Conservation (phyloP, 257 asterid species). For the Schizonepeta tenuifolia region DNA sequence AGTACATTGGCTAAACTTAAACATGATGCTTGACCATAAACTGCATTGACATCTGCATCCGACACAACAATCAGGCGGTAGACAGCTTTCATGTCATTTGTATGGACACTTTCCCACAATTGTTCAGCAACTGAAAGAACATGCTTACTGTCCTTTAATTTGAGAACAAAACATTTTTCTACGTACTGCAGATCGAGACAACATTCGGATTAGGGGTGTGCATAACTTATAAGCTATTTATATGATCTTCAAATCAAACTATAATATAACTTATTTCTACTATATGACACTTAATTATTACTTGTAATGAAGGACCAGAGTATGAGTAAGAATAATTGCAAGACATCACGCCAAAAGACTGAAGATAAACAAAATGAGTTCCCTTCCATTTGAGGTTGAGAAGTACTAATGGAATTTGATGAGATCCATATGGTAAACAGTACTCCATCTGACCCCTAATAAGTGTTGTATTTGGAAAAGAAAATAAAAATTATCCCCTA, state of each 20-base stretch:
- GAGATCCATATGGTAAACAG: no score
- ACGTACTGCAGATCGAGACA: constrained; percentile 59
- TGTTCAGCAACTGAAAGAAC: constrained; percentile 71
- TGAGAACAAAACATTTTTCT: constrained; percentile 72
- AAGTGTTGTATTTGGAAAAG: no score
- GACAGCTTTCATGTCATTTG: constrained; percentile 75
- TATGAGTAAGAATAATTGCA: background rate
- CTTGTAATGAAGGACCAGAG: no score
- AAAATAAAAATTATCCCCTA: no score
- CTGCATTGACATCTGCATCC: constrained; percentile 71
- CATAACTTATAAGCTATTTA: constrained; percentile 21
- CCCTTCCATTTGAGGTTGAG: background rate
- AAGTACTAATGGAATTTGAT: no score
- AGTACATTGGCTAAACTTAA: constrained; percentile 45
- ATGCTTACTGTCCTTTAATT: constrained; percentile 50
- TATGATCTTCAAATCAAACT: background rate
- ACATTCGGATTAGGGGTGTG: constrained; percentile 31
- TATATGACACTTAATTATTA: background rate
- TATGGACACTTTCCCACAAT: constrained; percentile 78
- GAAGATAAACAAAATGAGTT: background rate
- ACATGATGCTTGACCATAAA: constrained; percentile 59
- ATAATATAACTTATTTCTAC: background rate
- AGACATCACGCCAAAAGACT: background rate
- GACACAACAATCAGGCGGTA: constrained; percentile 76
- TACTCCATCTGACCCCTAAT: no score